Evolutionary conservation across 1,284 basidiomycete species (phyloP), one percentile per base, ranked within the genome.

Genomic region (Golubevia sp.): DNA sequence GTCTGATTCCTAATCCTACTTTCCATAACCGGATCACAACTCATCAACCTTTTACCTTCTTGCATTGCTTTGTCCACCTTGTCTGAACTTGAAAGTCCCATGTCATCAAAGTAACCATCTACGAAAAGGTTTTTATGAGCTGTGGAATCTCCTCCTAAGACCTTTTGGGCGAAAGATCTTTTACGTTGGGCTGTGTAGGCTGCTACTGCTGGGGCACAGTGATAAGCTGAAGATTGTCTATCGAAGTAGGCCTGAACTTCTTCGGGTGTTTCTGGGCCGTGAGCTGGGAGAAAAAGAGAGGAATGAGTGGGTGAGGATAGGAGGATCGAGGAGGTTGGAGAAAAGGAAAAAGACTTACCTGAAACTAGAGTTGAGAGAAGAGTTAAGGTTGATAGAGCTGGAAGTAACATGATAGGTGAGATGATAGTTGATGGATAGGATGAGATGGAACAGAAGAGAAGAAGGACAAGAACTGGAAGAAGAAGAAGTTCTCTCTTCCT

Each of bases 181-280:
- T 82, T 83, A 27, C 84, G 70, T 54, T 74, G 68, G 0, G 74
- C 83, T 21, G 73, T 74, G 69, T 83, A 80, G 26, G 79, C 81
- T n/a, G 76, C 76, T 49, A 85, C 77, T 52, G 77, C 73, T 24
- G 84, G 84, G 4, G 82, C 83, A 59, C 84, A 85, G 68, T 83
- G 80, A 68, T 83, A 84, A n/a, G 79, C 76, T n/a, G 76, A 69
- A 38, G 77, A 71, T 56, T 84, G 78, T 49, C 73, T 73, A 55
- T 70, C 76, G 51, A 75, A 66, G 67, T 76, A 81, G 51, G 69
- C 67, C 58, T 71, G 61, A 21, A 84, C 77, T 49, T 84, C 76
- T 2, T 81, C 72, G 24, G 73, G 70, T 20, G 78, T 75, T 61
- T 77, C 73, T 55, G 76, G 73, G 34, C 70, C 82, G 58, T 82